Evolutionary conservation across 306 rosid genomes (phyloP).

Genomic region (Datisca glomerata): DNA sequence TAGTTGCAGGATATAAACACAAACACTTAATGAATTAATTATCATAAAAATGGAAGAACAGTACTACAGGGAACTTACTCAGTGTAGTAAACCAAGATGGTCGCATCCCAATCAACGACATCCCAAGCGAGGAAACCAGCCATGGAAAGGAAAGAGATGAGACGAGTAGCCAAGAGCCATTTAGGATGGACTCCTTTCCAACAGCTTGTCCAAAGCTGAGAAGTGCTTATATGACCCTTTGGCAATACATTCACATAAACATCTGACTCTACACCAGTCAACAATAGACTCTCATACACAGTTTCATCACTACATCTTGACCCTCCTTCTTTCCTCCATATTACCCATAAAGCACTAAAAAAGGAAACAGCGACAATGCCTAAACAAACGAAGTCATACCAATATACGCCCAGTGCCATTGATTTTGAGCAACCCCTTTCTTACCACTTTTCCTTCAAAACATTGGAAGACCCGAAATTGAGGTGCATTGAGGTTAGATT

Average conservation of each 20-base stretch:
- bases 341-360: conserved; percentile 32
- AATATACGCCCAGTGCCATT: conserved; percentile 41
- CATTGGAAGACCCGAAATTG: conserved; percentile 3
- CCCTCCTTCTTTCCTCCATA: conserved; percentile 33
- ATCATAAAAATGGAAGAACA: background rate
- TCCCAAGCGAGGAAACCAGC: conserved; percentile 1
- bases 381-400: conserved; percentile 69
- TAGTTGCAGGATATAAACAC: background rate
- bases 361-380: conserved; percentile 36
- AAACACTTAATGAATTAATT: background rate
- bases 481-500: background rate
- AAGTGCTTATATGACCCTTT: background rate
- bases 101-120: background rate
- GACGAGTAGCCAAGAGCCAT: conserved; percentile 8
- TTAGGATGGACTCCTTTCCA: background rate
- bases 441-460: conserved; percentile 3
- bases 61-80: background rate
- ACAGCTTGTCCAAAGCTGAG: background rate
- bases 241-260: conserved; percentile 26
- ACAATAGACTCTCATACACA: conserved; percentile 33
- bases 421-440: background rate
- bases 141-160: conserved; percentile 12
- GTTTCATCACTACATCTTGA: conserved; percentile 18
- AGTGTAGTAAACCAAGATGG: conserved; percentile 2
- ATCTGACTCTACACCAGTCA: conserved; percentile 21